Evolutionary conservation across 1,139 yeast species (phyloP).

Genomic region (Yamadazyma atmosphaerica): DNA sequence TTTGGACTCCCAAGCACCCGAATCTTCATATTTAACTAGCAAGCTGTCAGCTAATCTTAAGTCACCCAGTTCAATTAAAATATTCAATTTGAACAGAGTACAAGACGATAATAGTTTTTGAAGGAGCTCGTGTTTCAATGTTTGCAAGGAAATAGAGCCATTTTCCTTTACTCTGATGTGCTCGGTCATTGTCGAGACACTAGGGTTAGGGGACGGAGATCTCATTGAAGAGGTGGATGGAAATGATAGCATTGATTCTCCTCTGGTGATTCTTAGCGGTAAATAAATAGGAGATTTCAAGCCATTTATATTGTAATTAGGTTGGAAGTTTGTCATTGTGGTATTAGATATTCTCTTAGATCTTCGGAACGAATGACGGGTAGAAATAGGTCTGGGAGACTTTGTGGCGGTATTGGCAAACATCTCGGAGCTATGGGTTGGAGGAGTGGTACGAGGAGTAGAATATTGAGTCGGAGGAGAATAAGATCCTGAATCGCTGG

Average conservation of each 20-base stretch:
- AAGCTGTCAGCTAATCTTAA: slow-evolving; percentile 40
- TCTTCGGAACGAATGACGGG: neutral
- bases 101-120: slow-evolving; percentile 29
- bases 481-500: neutral
- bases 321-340: neutral
- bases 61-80: slow-evolving; percentile 32
- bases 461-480: neutral
- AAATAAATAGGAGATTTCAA: slow-evolving; percentile 6
- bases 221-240: slow-evolving; percentile 7
- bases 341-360: neutral
- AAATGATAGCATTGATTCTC: slow-evolving; percentile 11
- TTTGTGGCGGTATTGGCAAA: no score
- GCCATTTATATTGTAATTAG: neutral
- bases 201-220: slow-evolving; percentile 23
- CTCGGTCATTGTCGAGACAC: slow-evolving; percentile 19
- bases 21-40: slow-evolving; percentile 14
- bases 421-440: neutral
- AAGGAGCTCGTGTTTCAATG: slow-evolving; percentile 30
- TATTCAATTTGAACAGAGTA: slow-evolving; percentile 23
- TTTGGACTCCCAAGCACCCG: slow-evolving; percentile 11
- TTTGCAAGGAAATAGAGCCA: slow-evolving; percentile 17
- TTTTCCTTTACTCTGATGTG: slow-evolving; percentile 21
- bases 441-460: neutral
- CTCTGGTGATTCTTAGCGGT: slow-evolving; percentile 9
- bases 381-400: no score